These are phyloP conservation scores for Candida albicans DNA, from an alignment of 1,139 yeast species.

Conservation along the genomic window DNA sequence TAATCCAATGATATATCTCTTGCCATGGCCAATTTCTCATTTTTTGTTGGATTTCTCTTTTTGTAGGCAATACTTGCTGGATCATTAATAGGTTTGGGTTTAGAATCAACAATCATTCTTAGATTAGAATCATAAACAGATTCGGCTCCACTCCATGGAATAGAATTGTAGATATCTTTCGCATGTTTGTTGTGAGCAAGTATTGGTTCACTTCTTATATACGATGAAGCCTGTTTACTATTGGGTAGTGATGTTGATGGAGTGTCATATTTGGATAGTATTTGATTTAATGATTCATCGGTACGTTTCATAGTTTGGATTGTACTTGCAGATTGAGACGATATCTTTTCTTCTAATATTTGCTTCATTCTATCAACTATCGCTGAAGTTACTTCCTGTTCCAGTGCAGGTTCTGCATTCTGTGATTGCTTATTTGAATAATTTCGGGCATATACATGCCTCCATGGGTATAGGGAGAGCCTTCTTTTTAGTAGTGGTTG, in stretches of 20 bases:
- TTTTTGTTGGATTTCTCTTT: conserved; percentile 17
- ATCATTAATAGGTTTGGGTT: conserved; percentile 46
- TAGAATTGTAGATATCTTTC: conserved; percentile 41
- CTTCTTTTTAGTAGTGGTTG: no score
- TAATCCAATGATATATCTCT: conserved; percentile 70
- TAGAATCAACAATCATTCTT: conserved; percentile 63
- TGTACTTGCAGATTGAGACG: conserved; percentile 12
- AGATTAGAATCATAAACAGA: conserved; percentile 47
- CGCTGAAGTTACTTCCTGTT: conserved; percentile 15
- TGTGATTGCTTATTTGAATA: no score
- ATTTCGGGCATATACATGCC: no score
- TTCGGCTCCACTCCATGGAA: conserved; percentile 76
- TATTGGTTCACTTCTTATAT: conserved; percentile 30
- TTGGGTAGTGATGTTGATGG: neutral
- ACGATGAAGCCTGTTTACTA: conserved; percentile 17
- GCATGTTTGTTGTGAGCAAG: conserved; percentile 46
- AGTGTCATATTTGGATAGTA: conserved; percentile 13
- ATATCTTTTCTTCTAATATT: conserved; percentile 29
- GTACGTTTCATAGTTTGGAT: conserved; percentile 14
- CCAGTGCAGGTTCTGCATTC: no score
- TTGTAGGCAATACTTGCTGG: conserved; percentile 11
- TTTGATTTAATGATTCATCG: conserved; percentile 15
- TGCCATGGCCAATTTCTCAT: conserved; percentile 54
- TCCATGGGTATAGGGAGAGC: no score
- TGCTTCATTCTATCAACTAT: conserved; percentile 27